Evolutionary conservation across 495 filamentous ascomycete genomes (phyloP).

Genomic region (Daldinia loculata): DNA sequence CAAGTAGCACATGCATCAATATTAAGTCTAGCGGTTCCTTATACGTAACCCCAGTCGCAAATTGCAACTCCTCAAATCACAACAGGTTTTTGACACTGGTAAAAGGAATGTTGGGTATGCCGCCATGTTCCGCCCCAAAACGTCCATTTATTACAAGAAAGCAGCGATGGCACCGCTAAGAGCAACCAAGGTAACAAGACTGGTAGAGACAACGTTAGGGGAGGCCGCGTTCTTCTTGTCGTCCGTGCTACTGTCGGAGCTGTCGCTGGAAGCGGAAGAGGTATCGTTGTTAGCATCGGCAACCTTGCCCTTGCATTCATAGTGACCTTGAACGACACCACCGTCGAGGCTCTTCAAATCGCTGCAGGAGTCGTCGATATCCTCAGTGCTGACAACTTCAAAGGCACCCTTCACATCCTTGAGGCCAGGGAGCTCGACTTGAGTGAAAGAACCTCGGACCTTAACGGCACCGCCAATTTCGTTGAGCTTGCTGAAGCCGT

Average conservation of each 20-base stretch:
- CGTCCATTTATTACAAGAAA: slow-evolving; percentile 42
- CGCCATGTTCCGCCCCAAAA: slow-evolving; percentile 36
- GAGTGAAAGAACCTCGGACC: slow-evolving; percentile 83
- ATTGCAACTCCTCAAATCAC: slow-evolving; percentile 40
- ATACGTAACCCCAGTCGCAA: slow-evolving; percentile 42
- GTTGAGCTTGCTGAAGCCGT: slow-evolving; percentile 71
- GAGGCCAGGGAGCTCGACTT: slow-evolving; percentile 74
- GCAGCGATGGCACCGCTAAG: slow-evolving; percentile 49
- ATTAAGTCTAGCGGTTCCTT: slow-evolving; percentile 50
- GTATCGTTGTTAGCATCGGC: slow-evolving; percentile 56
- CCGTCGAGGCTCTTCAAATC: slow-evolving; percentile 57
- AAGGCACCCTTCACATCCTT: slow-evolving; percentile 84
- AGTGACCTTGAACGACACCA: slow-evolving; percentile 67
- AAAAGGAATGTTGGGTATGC: slow-evolving; percentile 40
- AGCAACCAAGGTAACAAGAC: slow-evolving; percentile 51
- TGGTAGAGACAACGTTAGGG: slow-evolving; percentile 48
- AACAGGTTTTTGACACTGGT: slow-evolving; percentile 44
- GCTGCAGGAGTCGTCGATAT: slow-evolving; percentile 62
- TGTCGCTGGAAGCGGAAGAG: slow-evolving; percentile 39
- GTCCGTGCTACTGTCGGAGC: slow-evolving; percentile 20
- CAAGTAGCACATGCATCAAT: slow-evolving; percentile 44
- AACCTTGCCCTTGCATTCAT: slow-evolving; percentile 60
- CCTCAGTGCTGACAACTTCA: slow-evolving; percentile 78
- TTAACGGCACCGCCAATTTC: slow-evolving; percentile 86
- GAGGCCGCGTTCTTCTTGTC: slow-evolving; percentile 46